phyloP scores from a whole-genome alignment of 495 filamentous ascomycete species.

The Eremomyces bilateralis region DNA sequence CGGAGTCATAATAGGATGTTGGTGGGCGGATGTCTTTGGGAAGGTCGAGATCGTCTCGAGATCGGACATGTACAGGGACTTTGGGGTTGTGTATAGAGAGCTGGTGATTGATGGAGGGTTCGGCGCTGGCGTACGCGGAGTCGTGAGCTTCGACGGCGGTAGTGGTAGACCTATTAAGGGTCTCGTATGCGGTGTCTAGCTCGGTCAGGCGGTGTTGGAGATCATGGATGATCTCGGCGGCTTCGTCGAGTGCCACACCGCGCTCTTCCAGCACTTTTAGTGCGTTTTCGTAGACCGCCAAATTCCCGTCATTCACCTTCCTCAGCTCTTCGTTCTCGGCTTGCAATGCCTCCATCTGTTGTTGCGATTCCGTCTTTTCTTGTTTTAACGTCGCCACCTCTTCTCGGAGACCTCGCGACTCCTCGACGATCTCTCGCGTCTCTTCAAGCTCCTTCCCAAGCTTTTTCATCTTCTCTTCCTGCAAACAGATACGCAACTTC shows the following conservation, averaged over 20 bases:
- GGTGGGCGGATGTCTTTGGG: not conserved
- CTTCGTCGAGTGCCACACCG: slow-evolving; percentile 61
- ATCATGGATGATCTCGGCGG: slow-evolving; percentile 55
- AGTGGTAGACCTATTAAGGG: not conserved
- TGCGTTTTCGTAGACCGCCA: no score
- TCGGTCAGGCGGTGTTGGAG: slow-evolving; percentile 46
- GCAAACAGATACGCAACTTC: slow-evolving; percentile 65
- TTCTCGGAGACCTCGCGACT: slow-evolving; percentile 12
- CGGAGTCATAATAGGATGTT: not conserved
- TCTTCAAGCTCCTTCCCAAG: slow-evolving; percentile 41
- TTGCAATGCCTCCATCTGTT: slow-evolving; percentile 15
- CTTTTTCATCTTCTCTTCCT: slow-evolving; percentile 29
- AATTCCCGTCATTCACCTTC: slow-evolving; percentile 40
- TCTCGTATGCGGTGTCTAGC: slow-evolving; percentile 16
- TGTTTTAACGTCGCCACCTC: slow-evolving; percentile 11
- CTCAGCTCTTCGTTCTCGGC: slow-evolving; percentile 11
- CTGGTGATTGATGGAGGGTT: no score
- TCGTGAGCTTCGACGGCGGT: not conserved
- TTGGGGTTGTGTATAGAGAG: no score
- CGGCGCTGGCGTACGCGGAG: not conserved
- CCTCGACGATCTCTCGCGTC: slow-evolving; percentile 26
- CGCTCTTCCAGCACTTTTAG: slow-evolving; percentile 48
- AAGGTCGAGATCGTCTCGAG: no score
- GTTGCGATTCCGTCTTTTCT: slow-evolving; percentile 1
- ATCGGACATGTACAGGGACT: no score